Percentiles rank a stretch among this genome's conserved stretches.
Conservation (phyloP, 148 eudicot species). For the Drosera capensis region DNA sequence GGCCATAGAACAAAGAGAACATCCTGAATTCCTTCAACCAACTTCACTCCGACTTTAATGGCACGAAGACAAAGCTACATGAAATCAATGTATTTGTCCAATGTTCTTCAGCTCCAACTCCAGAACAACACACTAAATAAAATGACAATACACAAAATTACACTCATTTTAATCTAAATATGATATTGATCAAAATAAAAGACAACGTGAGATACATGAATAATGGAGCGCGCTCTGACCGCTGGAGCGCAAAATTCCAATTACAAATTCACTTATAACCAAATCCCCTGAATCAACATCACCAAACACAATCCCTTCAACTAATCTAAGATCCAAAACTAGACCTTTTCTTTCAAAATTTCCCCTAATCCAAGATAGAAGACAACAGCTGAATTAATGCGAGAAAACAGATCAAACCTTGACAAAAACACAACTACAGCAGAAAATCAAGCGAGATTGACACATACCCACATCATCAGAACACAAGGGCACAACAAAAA, state of each 20-base stretch:
- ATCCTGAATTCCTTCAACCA: slow-evolving; percentile 19
- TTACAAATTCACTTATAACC: neutral
- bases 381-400: neutral
- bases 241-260: neutral
- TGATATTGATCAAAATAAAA: no score
- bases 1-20: slow-evolving; percentile 91
- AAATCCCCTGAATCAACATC: neutral
- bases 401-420: neutral
- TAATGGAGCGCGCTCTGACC: no score
- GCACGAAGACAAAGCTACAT: no score
- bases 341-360: neutral
- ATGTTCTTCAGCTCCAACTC: no score
- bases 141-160: no score
- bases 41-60: no score
- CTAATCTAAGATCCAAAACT: neutral
- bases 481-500: neutral
- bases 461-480: neutral
- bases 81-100: no score
- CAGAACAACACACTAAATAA: no score
- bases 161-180: no score
- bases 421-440: no score
- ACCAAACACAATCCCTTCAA: neutral
- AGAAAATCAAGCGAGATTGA: neutral
- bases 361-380: no score
- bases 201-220: no score